A percentile compares a stretch with the other conserved stretches of the same genome.
These are phyloP conservation scores for Linaria vulgaris DNA, from an alignment of 257 asterid species.

Conservation along the genomic window DNA sequence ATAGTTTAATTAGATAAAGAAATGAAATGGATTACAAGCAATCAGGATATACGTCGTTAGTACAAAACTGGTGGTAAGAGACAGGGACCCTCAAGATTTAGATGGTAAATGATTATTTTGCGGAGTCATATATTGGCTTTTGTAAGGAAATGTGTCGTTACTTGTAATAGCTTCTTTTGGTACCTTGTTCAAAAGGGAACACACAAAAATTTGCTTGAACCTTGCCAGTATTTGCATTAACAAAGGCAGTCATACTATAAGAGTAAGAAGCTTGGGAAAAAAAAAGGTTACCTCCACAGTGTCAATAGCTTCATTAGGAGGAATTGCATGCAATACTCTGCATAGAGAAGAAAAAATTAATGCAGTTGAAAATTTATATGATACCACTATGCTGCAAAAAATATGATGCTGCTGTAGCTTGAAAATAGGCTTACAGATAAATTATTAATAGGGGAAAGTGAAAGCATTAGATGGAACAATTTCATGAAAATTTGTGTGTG, in stretches of 20 bases:
- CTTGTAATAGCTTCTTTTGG: not conserved
- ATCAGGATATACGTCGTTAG: not conserved
- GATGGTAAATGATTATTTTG: not conserved
- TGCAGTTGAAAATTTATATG: constrained; percentile 9
- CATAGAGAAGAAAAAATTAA: constrained; percentile 18
- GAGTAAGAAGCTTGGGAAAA: constrained; percentile 5
- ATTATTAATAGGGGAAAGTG: not conserved
- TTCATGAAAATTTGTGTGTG: constrained; percentile 9
- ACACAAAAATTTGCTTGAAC: too few species aligned
- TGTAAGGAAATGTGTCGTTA: not conserved
- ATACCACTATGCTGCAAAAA: constrained; percentile 1
- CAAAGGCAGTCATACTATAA: constrained; percentile 17
- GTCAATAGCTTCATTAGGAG: constrained; percentile 93
- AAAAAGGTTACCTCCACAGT: constrained; percentile 76
- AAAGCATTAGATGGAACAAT: constrained; percentile 7
- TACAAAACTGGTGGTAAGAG: not conserved
- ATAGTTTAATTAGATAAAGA: not conserved
- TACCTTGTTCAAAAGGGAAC: not conserved
- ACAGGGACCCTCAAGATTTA: not conserved
- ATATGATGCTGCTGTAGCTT: not conserved
- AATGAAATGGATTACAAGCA: constrained; percentile 5
- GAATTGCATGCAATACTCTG: constrained; percentile 96
- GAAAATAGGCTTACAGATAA: not conserved
- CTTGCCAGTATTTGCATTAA: not conserved
- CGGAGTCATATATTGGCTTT: constrained; percentile 8